phyloP scores from a whole-genome alignment of 2,329 filamentous ascomycete species.

The Onygenales sp. region DNA sequence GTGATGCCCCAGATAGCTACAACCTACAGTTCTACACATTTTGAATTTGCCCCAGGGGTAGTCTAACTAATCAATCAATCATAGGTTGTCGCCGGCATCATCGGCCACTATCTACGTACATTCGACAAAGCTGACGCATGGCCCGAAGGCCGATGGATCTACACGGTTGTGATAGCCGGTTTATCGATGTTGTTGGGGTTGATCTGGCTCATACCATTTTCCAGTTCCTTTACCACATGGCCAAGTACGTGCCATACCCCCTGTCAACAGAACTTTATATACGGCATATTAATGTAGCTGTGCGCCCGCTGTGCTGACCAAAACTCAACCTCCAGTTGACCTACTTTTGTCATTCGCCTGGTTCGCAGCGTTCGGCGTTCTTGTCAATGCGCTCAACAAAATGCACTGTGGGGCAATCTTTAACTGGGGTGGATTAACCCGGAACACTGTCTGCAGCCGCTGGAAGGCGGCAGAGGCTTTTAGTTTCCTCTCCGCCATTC shows the following conservation, averaged over 20 bases:
- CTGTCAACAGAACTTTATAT: not conserved
- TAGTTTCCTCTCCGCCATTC: conserved; percentile 58
- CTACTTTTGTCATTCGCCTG: conserved; percentile 58
- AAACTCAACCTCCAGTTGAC: conserved; percentile 40
- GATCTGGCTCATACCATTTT: conserved; percentile 65
- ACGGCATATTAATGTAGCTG: not conserved
- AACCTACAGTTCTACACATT: conserved; percentile 4
- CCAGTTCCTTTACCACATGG: conserved; percentile 58
- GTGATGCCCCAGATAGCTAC: conserved; percentile 14
- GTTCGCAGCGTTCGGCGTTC: conserved; percentile 60
- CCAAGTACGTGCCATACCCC: conserved; percentile 32
- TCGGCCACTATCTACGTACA: conserved; percentile 54
- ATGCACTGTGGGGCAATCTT: conserved; percentile 49
- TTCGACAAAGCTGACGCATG: conserved; percentile 40
- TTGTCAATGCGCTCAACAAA: conserved; percentile 48
- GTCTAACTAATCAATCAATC: not conserved
- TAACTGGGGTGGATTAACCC: conserved; percentile 48
- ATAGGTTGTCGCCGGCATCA: conserved; percentile 55
- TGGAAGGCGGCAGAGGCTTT: conserved; percentile 67
- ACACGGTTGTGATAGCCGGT: conserved; percentile 61
- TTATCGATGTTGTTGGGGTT: conserved; percentile 60
- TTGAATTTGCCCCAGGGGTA: not conserved
- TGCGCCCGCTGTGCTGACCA: conserved; percentile 3
- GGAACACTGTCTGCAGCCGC: conserved; percentile 49
- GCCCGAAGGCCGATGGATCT: conserved; percentile 60